Base-by-base conservation (phyloP, 371 early-diverging fungal species). In the Mortierella sp. region DNA sequence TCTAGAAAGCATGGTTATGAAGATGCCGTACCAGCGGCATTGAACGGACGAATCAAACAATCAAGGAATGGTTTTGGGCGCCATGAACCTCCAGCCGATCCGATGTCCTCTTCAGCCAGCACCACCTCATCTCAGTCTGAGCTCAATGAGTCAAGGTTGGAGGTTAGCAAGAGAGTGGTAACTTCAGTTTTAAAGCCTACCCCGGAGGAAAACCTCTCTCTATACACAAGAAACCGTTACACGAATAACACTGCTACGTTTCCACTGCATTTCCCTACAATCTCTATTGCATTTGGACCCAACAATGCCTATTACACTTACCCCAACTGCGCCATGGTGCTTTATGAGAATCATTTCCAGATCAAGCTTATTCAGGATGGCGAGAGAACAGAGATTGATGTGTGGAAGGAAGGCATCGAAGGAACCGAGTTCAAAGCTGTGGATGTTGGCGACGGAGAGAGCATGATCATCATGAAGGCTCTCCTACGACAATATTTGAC, bases 321-420 rank as follows among this genome's bases (percentile, higher is more conserved):
- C 63, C 91, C 92, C 0, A 86, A 90, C 45, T 92, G 92, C 57
- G 86, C 87, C 0, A 87, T 90, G 16, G 84, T 87, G 0, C 72
- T 91, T 4, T 70, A 86, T 9, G 89, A 89, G 39, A 77, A 84
- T 54, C 83, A 81, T 24, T 87, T 91, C 35, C 86, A 88, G 62
- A 86, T 91, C 55, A 83, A 86, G 43, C 74, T 90, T 40, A 73
- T 72, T 20, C 86, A 86, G 59, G 87, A 84, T 12, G 88, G 86
- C 12, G 87, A 87, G 16, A 81, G 80, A 30, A 85, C 84, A 1
- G 73, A 76, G 1, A 83, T 90, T 24, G 84, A 88, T 43, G 83
- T 90, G 2, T 84, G 85, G 72, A 90, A 90, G 68, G 85, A 78
- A 11, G 85, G 84, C 40, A 74, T 90, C 18, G 83, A 85, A 26